These are phyloP conservation scores for Niveomyces coronatus DNA, from an alignment of 2,329 filamentous ascomycete species.

Conservation along the genomic window DNA sequence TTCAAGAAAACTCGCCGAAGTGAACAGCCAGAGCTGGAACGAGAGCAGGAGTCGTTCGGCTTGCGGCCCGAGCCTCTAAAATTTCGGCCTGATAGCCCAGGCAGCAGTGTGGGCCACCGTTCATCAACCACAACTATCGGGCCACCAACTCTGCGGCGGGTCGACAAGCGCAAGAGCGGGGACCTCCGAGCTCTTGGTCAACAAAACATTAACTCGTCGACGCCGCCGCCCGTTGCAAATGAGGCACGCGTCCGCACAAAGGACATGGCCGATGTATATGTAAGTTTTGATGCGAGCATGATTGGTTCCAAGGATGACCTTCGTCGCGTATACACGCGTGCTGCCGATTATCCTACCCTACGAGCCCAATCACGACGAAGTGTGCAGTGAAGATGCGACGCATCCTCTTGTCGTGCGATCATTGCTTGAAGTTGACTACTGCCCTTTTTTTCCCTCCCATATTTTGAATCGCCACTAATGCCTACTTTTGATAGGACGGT, in stretches of 20 bases:
- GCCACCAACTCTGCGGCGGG: constrained; percentile 57
- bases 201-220: constrained; percentile 31
- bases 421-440: no score
- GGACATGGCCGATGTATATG: constrained; percentile 89
- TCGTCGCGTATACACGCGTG: no score
- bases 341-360: no score
- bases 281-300: constrained; percentile 47
- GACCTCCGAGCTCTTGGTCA: constrained; percentile 46
- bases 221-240: constrained; percentile 69
- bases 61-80: constrained; percentile 42
- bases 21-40: no score
- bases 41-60: no score
- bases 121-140: constrained; percentile 36
- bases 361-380: no score
- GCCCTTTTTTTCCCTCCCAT: no score
- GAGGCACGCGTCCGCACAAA: constrained; percentile 75
- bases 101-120: constrained; percentile 37
- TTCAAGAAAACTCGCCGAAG: no score
- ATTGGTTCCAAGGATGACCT: no score
- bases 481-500: constrained; percentile 59
- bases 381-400: no score
- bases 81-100: constrained; percentile 54
- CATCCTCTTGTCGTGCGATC: no score
- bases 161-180: constrained; percentile 59
- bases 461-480: constrained; percentile 12